Evolutionary conservation across 2,329 filamentous ascomycete species (phyloP).

Genomic region (Microascus cirrosus): DNA sequence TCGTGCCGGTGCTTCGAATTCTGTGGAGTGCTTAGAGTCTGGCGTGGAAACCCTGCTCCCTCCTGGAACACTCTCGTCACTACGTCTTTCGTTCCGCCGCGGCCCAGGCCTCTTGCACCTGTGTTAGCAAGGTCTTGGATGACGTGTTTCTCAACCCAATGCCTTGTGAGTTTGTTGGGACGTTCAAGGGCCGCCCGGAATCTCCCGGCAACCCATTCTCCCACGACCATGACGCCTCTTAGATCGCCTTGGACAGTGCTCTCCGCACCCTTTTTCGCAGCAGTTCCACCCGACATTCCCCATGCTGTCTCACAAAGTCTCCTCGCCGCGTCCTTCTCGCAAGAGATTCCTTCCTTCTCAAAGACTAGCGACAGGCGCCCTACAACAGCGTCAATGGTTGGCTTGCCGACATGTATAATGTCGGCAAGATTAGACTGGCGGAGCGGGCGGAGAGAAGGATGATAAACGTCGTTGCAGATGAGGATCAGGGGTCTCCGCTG

Average conservation of each 20-base stretch:
- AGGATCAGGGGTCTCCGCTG: conserved; percentile 81
- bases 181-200: conserved; percentile 36
- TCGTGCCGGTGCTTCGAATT: conserved; percentile 24
- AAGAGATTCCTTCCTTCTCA: conserved; percentile 76
- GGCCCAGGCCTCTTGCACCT: conserved; percentile 58
- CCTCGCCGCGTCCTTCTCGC: conserved; percentile 80
- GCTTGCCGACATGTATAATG: conserved; percentile 83
- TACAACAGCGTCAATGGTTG: conserved; percentile 76
- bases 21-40: conserved; percentile 28
- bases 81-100: conserved; percentile 63
- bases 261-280: conserved; percentile 57
- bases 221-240: conserved; percentile 73
- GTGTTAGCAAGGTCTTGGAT: conserved; percentile 57
- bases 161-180: conserved; percentile 45
- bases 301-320: conserved; percentile 75
- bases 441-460: conserved; percentile 74
- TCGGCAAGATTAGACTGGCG: conserved; percentile 80
- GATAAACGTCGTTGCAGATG: conserved; percentile 96
- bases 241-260: conserved; percentile 63
- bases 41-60: conserved; percentile 65
- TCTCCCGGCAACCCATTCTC: conserved; percentile 73
- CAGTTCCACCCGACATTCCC: conserved; percentile 64
- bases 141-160: conserved; percentile 67
- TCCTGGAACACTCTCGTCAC: conserved; percentile 70
- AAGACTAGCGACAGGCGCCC: conserved; percentile 74